Percentiles rank a stretch among this genome's conserved stretches.
Evolutionary conservation across 176 grass and related monocot species (phyloP).

Genomic region (Aegilops tauschii): DNA sequence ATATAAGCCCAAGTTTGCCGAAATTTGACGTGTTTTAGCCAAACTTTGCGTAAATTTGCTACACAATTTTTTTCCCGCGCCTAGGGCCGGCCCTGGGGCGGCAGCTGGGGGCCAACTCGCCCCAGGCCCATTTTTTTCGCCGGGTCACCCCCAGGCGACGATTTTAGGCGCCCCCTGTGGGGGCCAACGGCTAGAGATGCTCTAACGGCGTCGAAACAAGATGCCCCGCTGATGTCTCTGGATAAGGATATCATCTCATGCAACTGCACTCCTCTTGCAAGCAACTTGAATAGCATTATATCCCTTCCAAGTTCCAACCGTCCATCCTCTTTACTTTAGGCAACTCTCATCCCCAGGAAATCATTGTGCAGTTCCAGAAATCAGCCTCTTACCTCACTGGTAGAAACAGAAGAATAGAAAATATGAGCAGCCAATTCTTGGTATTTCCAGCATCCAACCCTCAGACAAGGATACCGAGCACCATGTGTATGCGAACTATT

Average conservation of each 20-base stretch:
- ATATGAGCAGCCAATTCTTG: not conserved
- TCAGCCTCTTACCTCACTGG: not conserved
- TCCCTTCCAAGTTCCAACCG: not conserved
- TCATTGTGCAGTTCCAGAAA: not conserved
- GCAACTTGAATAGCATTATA: not conserved
- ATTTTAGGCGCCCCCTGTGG: too few species aligned
- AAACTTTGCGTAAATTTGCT: too few species aligned
- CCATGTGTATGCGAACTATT: not conserved
- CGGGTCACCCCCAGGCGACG: too few species aligned
- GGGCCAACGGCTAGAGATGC: too few species aligned
- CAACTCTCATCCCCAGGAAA: not conserved
- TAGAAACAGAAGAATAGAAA: not conserved
- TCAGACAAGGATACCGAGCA: not conserved
- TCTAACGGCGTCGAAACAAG: not conserved
- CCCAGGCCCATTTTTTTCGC: too few species aligned
- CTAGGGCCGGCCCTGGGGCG: too few species aligned
- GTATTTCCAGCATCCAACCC: not conserved
- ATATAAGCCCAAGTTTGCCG: too few species aligned
- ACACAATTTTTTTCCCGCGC: too few species aligned
- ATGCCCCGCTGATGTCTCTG: not conserved
- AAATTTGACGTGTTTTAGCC: too few species aligned
- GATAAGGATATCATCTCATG: not conserved
- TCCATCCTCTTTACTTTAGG: not conserved
- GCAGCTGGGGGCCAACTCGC: too few species aligned
- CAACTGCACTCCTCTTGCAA: not conserved